Base-by-base conservation (phyloP, 2,329 filamentous ascomycete genomes). In the Fusarium verticillioides region DNA sequence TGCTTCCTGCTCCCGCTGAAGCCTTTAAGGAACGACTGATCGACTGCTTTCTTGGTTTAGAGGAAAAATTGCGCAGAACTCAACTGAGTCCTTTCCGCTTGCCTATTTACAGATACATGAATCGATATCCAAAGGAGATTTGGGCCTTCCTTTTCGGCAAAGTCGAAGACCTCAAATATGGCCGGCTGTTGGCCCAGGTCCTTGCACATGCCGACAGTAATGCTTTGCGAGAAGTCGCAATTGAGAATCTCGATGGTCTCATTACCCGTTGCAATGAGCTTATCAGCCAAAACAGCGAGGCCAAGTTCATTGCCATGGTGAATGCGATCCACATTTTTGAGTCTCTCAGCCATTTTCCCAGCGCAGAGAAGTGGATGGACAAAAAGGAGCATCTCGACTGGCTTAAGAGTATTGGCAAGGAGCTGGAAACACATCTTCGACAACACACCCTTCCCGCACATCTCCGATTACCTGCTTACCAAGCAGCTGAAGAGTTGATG, bases 1-100 rank as follows among this genome's bases (percentile, higher is more conserved):
- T 99, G n/a, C 87, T 99, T 9, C 96, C 97, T 1, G 89, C 94
- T 0, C 94, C 94, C 15, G 97, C 97, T 4, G 94, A 95, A 68
- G 91, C 92, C 21, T 99, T 99, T 81, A 95, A 98, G 82, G 94
- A 95, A 69, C 90, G 93, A 36, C 88, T 99, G 47, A 94, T 98
- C 54, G 93, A 97, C 74, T 94, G 93, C 58, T 94, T 97, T n/a
- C 86, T 99, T 63, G 93, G 95, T 46, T 87, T 99, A 0, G 96
- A 99, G 81, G 90, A 92, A 60, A 93, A 92, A 73, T 85, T 99
- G 43, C 90, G 96, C 37, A 87, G 96, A 68, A 99, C 96, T 3
- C 92, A 95, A 53, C 92, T 94, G 76, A 98, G 95, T 78, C 96
- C 96, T 1, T 98, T 99, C 87, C 89, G 97, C 49, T 90, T 92